Base-by-base conservation (phyloP, 2,329 filamentous ascomycete species). In the Aspergillus pseudoglaucus region DNA sequence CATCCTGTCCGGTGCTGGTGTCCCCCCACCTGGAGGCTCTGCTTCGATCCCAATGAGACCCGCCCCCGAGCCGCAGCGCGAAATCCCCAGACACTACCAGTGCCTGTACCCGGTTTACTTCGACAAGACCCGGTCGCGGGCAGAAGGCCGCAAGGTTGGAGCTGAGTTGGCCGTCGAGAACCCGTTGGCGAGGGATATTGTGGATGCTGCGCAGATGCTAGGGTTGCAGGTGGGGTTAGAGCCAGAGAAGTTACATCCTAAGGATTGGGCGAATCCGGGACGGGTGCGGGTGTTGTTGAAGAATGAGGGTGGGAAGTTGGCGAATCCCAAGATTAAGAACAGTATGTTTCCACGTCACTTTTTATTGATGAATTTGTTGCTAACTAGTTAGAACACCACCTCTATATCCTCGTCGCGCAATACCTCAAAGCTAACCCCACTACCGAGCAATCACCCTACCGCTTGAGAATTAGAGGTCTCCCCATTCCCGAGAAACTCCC, bases 41-140 rank as follows among this genome's bases (percentile, higher is more conserved):
- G 58, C 61, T 2, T 51, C 57, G 9, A 54, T 59, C 38, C 57
- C 58, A 20, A 57, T 50, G 58, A 61, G 58, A 59, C 65, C 59
- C 52, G 65, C 57, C 38, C 71, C 68, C 45, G 72, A 67, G 57
- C 72, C 70, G 49, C 70, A 75, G 57, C 75, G 74, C 49, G 76
- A 82, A 52, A 75, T 75, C 50, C 76, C 88, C 68, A 87, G 85
- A 63, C 75, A 82, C 70, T 95, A 84, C 75, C 87, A 93, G 69
- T 91, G 88, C 70, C 78, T 98, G 22, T 98, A 98, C 74, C 91
- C 93, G 0, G 75, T 97, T 50, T 98, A 98, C 78, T 98, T 98
- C 63, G 91, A 96, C 76, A 79, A 78, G 55, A 75, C 76, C 20
- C 61, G 69, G 33, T 62, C 69, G 43, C 83, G 90, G 48, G 82